These are phyloP conservation scores for Gilbertella persicaria DNA, from an alignment of 371 early-diverging fungal genomes.

Conservation along the genomic window DNA sequence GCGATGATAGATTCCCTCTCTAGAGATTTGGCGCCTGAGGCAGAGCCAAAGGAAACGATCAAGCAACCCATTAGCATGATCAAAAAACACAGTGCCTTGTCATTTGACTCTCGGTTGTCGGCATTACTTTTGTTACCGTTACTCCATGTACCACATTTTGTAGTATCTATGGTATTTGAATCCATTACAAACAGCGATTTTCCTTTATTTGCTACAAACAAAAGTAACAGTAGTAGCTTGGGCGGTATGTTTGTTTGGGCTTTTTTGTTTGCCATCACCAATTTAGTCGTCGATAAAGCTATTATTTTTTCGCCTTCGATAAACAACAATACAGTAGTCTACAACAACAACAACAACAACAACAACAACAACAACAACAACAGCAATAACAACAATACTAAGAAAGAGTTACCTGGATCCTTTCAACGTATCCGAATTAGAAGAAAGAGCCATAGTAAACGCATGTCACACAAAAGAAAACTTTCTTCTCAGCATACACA, in stretches of 20 bases:
- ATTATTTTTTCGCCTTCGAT: not conserved
- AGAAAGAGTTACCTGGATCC: not conserved
- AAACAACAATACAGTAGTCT: not conserved
- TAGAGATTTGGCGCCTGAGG: constrained; percentile 18
- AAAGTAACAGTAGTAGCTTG: constrained; percentile 1
- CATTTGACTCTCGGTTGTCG: constrained; percentile 19
- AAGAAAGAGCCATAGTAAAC: not conserved
- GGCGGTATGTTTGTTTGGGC: constrained; percentile 23
- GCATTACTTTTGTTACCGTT: constrained; percentile 22
- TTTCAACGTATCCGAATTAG: not conserved
- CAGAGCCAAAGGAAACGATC: not conserved
- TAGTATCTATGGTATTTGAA: constrained; percentile 27
- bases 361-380: not conserved
- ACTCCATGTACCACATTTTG: constrained; percentile 28
- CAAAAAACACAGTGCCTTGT: not conserved
- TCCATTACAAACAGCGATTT: constrained; percentile 5
- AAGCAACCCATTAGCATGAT: not conserved
- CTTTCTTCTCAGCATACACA: not conserved
- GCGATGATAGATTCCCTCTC: constrained; percentile 31
- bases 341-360: not conserved
- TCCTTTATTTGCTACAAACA: not conserved
- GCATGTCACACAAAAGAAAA: not conserved
- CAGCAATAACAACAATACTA: too few species aligned
- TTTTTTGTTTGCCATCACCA: constrained; percentile 20
- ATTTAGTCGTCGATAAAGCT: constrained; percentile 18